Base-by-base conservation (phyloP, 345 rosid species). In the Alliaria petiolata region DNA sequence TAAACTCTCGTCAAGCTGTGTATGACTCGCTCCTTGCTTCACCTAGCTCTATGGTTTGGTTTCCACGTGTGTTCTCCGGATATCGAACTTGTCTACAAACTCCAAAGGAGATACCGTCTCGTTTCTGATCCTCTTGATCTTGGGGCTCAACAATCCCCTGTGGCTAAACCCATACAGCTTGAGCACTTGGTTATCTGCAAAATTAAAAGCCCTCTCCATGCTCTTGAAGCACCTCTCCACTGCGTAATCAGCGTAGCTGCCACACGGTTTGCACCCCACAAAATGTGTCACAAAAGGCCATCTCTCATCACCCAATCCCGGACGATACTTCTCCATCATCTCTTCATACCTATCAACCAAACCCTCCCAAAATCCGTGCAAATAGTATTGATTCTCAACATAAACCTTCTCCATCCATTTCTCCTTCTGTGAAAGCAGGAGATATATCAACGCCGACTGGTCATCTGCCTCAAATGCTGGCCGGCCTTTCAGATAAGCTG, bases 201-300 rank as follows among this genome's bases (percentile, higher is more conserved):
- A 93, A 81, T 89, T 93, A 70, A 87, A 93, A 54, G 98, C 97
- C 74, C 93, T 87, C 83, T 93, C 97, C 97, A 93, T 93, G 81
- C 96, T 87, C 51, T 80, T 79, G 68, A 91, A 81, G 81, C 98
- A 93, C 81, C 67, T 80, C 77, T 91, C 97, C 7, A 84, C 97
- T 25, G 97, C 87, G 51, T 91, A 93, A 84, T 91, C 97, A 50
- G 86, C 97, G 43, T 91, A 93, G 74, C 86, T 87, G 20, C 97
- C 96, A 76, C 98, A 91, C 65, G 98, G 95, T 75, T 91, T 91
- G 83, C 97, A 93, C 5, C 97, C 97, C 22, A 93, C 98, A 9
- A 93, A 93, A 78, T 93, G 95, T 12, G 98, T 87, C 63, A 93
- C 97, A 65, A 93, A 93, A 0, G 98, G 98, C 98, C 98, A 93